These are phyloP conservation scores for Kazachstania africana DNA, from an alignment of 805 yeast species.

Conservation along the genomic window DNA sequence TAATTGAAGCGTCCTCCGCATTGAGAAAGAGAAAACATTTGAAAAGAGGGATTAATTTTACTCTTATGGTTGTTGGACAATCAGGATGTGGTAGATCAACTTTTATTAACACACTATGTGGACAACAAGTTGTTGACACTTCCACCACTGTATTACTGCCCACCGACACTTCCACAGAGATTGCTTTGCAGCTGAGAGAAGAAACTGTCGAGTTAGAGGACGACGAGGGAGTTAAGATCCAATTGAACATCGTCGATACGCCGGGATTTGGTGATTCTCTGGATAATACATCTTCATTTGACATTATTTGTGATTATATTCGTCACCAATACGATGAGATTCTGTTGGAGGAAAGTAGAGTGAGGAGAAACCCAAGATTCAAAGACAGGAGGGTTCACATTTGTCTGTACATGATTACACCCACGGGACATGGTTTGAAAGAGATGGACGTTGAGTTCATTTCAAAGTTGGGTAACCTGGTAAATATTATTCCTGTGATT, in stretches of 20 bases:
- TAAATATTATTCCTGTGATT: constrained; percentile 76
- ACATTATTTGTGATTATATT: constrained; percentile 61
- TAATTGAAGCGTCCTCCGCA: constrained; percentile 41
- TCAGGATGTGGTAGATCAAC: constrained; percentile 88
- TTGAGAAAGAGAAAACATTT: constrained; percentile 65
- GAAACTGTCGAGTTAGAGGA: constrained; percentile 79
- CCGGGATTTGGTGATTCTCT: constrained; percentile 74
- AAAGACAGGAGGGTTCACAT: constrained; percentile 76
- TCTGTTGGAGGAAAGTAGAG: constrained; percentile 66
- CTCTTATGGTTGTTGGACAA: constrained; percentile 78
- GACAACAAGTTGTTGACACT: constrained; percentile 70
- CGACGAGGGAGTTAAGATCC: constrained; percentile 74
- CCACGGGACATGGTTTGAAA: constrained; percentile 74
- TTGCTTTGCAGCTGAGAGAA: constrained; percentile 55
- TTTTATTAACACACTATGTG: constrained; percentile 82
- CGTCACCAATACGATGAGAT: constrained; percentile 79
- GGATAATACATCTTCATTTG: constrained; percentile 57
- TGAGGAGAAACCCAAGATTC: constrained; percentile 75
- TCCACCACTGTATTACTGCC: constrained; percentile 45
- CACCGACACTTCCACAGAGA: constrained; percentile 39
- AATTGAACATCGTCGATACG: constrained; percentile 65
- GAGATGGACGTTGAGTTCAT: constrained; percentile 70
- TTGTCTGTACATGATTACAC: constrained; percentile 64
- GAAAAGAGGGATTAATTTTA: constrained; percentile 76
- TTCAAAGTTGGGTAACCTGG: constrained; percentile 67